These are phyloP conservation scores for Aureobasidium mangrovei DNA, from an alignment of 2,329 filamentous ascomycete genomes.

Conservation along the genomic window DNA sequence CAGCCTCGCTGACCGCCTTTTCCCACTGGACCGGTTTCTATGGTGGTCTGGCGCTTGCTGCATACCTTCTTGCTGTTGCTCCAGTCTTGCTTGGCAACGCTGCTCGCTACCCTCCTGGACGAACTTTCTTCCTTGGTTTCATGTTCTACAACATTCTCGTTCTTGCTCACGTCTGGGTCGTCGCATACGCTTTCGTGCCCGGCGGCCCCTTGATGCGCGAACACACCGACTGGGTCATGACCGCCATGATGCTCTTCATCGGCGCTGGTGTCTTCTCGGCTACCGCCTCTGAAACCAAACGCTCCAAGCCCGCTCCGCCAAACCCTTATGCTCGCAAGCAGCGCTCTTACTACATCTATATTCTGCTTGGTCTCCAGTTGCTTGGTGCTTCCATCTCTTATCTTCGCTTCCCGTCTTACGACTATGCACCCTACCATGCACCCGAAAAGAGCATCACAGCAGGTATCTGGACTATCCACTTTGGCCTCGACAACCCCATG, in stretches of 20 bases:
- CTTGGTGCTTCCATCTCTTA: conserved; percentile 74
- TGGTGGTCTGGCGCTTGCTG: conserved; percentile 64
- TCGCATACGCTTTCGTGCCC: conserved; percentile 95
- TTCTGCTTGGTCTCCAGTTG: conserved; percentile 68
- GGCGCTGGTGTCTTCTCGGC: conserved; percentile 74
- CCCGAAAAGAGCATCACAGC: conserved; percentile 83
- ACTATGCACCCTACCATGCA: conserved; percentile 83
- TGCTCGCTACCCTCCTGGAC: conserved; percentile 64
- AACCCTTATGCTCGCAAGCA: conserved; percentile 43
- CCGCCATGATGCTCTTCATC: conserved; percentile 71
- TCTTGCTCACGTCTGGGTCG: conserved; percentile 97
- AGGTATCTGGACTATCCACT: conserved; percentile 98
- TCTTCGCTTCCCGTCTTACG: conserved; percentile 82
- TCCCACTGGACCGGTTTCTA: conserved; percentile 85
- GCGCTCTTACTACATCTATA: conserved; percentile 60
- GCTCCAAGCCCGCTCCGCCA: conserved; percentile 28
- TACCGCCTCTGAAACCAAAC: conserved; percentile 41
- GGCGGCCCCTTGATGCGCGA: conserved; percentile 88
- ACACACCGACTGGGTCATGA: conserved; percentile 93
- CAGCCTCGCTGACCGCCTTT: conserved; percentile 65
- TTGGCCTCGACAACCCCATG: conserved; percentile 97
- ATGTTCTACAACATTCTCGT: conserved; percentile 88
- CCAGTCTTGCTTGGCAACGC: conserved; percentile 68
- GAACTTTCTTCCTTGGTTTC: conserved; percentile 81
- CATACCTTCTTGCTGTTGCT: conserved; percentile 74